Evolutionary conservation across 2,329 filamentous ascomycete genomes (phyloP).

Genomic region (Penicillium paneum): DNA sequence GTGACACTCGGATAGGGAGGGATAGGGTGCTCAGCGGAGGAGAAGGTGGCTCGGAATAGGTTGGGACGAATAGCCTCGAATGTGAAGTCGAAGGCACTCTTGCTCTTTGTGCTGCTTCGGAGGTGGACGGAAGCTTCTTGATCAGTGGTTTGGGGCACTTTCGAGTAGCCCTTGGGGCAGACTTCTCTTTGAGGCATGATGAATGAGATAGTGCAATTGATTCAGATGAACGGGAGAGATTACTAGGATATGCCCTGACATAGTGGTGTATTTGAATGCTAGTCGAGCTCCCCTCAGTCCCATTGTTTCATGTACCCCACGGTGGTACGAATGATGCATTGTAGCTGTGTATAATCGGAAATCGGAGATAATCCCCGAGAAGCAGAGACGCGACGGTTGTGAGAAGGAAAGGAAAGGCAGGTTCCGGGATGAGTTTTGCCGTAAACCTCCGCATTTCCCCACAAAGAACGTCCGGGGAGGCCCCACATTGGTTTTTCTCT

Average conservation of each 20-base stretch:
- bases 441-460: neutral
- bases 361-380: conserved; percentile 33
- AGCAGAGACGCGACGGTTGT: neutral
- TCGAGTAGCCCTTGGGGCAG: conserved; percentile 39
- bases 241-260: conserved; percentile 1
- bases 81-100: conserved; percentile 53
- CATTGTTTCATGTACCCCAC: conserved; percentile 5
- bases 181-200: conserved; percentile 52
- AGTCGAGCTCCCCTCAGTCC: neutral
- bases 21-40: conserved; percentile 58
- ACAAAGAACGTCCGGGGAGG: neutral
- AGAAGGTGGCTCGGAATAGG: conserved; percentile 67
- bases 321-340: neutral
- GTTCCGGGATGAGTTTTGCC: neutral
- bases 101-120: conserved; percentile 37
- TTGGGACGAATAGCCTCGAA: conserved; percentile 62
- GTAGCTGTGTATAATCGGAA: conserved; percentile 22
- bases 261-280: conserved; percentile 22
- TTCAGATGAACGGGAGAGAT: neutral
- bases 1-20: conserved; percentile 63
- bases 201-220: conserved; percentile 12
- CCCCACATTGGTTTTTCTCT: neutral
- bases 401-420: neutral
- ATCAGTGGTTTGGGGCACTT: conserved; percentile 25
- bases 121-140: conserved; percentile 40